phyloP scores from a whole-genome alignment of 345 rosid genomes.

The Bruguiera parviflora region DNA sequence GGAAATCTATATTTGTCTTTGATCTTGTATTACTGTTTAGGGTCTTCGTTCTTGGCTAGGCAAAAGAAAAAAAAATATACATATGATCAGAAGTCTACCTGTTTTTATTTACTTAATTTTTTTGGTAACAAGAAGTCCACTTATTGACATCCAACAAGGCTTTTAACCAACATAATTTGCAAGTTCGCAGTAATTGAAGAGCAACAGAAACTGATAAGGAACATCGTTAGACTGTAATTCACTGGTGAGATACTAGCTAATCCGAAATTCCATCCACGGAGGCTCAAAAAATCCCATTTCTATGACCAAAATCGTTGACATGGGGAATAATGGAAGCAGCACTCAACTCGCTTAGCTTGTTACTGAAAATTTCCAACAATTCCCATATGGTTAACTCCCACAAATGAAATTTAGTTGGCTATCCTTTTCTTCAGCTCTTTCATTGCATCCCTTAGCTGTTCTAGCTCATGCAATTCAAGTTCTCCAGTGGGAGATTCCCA shows the following conservation, averaged over 20 bases:
- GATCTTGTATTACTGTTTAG: too few relatives aligned
- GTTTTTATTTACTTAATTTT: too few relatives aligned
- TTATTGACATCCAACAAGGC: too few relatives aligned
- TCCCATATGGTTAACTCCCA: conserved; percentile 1
- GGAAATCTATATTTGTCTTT: too few relatives aligned
- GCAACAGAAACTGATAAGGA: too few relatives aligned
- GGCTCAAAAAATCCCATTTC: conserved; percentile 12
- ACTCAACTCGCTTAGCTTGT: conserved; percentile 11
- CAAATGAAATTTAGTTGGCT: conserved; percentile 3
- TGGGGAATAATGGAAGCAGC: not conserved
- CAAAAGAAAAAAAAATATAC: too few relatives aligned
- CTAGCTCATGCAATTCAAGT: conserved; percentile 7
- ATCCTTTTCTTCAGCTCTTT: conserved; percentile 16
- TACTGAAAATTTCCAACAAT: conserved; percentile 1
- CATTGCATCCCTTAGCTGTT: conserved; percentile 13
- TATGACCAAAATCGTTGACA: conserved; percentile 11
- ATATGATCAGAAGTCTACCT: too few relatives aligned
- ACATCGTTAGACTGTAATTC: not conserved
- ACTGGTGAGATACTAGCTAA: conserved; percentile 17
- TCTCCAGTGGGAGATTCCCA: conserved; percentile 23
- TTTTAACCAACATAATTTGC: too few relatives aligned
- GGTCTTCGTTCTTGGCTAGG: too few relatives aligned
- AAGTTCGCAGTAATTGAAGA: too few relatives aligned
- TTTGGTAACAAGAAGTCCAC: too few relatives aligned
- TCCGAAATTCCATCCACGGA: not conserved